Evolutionary conservation across 2,329 filamentous ascomycete genomes (phyloP), one percentile per base, ranked within the genome.

Genomic region (Fusarium torreyae): DNA sequence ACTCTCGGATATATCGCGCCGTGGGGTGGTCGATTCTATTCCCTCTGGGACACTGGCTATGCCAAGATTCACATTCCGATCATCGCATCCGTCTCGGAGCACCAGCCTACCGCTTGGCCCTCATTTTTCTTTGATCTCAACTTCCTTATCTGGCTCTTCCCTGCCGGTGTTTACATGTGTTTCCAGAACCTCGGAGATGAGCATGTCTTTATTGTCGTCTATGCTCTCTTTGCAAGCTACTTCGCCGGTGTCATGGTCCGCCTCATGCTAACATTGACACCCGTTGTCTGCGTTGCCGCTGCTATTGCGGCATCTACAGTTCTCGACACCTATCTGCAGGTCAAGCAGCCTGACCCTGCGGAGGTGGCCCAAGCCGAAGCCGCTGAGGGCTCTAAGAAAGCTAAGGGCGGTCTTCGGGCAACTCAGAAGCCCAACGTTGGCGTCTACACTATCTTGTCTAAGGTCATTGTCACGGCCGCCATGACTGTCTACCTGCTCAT

Each of bases 31-130:
- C 94, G 96, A 75, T 99, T 99, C 88, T 99, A 99, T 85, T 99
- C 97, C 22, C 89, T 99, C 33, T 99, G 95, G 94, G 97, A 99
- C 79, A 99, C 96, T 7, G 92, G 94, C 75, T 99, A 99, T 78
- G 96, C 96, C 76, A 99, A 99, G 87, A 97, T 98, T 69, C 96
- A 99, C 78, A 99, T 99, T 78, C 96, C 96, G 66, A 99, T 99
- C 78, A 99, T 99, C 79, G 96, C 96, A 5, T 99, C 96, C n/a
- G 96, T 99, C 46, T 99, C 96, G 2, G 96, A 99, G 83, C 96
- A 99, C 84, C 96, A 99, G 83, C 96, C 96, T 56, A 99, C 96
- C 38, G 96, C 96, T 43, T 99, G 96, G 96, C 96, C 96, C 4
- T 94, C 97, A 17, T 99, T 98, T 87, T 99, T 99, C 86, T 99